Evolutionary conservation across 1,139 yeast species (phyloP), one percentile per base, ranked within the genome.

Genomic region (Meyerozyma sp.): DNA sequence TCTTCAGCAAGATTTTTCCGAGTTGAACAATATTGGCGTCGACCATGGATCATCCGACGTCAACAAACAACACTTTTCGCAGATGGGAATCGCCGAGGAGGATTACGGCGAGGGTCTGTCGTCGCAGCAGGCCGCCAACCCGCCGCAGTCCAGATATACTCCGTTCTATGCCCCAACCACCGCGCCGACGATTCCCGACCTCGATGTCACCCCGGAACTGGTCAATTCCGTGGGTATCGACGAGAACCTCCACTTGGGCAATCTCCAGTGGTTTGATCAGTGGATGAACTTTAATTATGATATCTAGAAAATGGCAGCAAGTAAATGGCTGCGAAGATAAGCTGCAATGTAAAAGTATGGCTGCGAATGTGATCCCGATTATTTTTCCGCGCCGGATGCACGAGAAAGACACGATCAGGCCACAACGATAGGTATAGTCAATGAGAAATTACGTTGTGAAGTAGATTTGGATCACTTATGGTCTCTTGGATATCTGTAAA

Each of bases 41-140:
- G 82, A 79, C 53, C 83, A 77, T 48, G 85, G 84, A 1, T 67
- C 79, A n/a, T 60, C 73, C 8, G 76, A 69, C 18, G 79, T 79
- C 11, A 82, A 82, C 53, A 63, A 62, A 43, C 73, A 72, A 34
- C 68, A 64, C 20, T 81, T 81, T 49, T 56, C 63, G 21, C 79
- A 75, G 50, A 65, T 76, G 53, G 81, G 80, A 3, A 29, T 52
- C 10, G 45, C 41, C 23, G 45, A 47, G 4, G 21, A 32, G 3
- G 29, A 18, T 14, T 21, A 18, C n/a, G 37, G 37, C 14, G 37
- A 34, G 16, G 37, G 37, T 4, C 10, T 10, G 16, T 34, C 37
- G 13, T n/a, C 36, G 20, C 21, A 13, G 36, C 36, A n/a, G 11
- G 11, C 18, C 11, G 21, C 18, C n/a, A 18, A 18, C 16, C n/a